Evolutionary conservation across 2,329 filamentous ascomycete species (phyloP).

Genomic region (Hymenotorrendiella dingleyae): DNA sequence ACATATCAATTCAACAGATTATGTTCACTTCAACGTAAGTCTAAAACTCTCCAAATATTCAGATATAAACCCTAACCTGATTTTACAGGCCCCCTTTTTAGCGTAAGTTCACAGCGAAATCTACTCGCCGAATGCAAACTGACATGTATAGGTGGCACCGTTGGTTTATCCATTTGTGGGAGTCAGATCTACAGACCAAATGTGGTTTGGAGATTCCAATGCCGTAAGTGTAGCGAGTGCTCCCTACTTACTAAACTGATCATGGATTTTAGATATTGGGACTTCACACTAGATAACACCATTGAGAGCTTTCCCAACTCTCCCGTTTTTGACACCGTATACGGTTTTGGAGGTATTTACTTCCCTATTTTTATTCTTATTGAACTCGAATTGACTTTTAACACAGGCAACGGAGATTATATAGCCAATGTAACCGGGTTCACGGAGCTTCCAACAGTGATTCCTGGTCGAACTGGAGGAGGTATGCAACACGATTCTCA

Average conservation of each 20-base stretch:
- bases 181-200: conserved; percentile 29
- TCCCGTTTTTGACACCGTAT: conserved; percentile 22
- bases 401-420: conserved; percentile 10
- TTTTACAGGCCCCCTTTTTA: conserved; percentile 4
- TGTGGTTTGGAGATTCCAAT: conserved; percentile 34
- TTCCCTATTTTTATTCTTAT: no score
- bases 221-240: conserved; percentile 10
- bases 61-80: background rate
- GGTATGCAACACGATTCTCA: conserved; percentile 3
- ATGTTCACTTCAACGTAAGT: conserved; percentile 35
- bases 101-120: background rate
- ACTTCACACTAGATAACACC: conserved; percentile 29
- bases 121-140: background rate
- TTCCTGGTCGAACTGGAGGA: conserved; percentile 11
- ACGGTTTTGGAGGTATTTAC: conserved; percentile 12
- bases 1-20: conserved; percentile 42
- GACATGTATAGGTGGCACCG: conserved; percentile 31
- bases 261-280: conserved; percentile 19
- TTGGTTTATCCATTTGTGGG: conserved; percentile 30
- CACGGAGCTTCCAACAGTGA: background rate
- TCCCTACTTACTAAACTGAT: no score
- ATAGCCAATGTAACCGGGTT: conserved; percentile 6
- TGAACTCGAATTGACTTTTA: background rate
- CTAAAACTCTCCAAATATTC: background rate
- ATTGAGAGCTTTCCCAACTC: conserved; percentile 23